Evolutionary conservation across 140 eudicot species (phyloP).

Genomic region (Ambrosia hybrid): DNA sequence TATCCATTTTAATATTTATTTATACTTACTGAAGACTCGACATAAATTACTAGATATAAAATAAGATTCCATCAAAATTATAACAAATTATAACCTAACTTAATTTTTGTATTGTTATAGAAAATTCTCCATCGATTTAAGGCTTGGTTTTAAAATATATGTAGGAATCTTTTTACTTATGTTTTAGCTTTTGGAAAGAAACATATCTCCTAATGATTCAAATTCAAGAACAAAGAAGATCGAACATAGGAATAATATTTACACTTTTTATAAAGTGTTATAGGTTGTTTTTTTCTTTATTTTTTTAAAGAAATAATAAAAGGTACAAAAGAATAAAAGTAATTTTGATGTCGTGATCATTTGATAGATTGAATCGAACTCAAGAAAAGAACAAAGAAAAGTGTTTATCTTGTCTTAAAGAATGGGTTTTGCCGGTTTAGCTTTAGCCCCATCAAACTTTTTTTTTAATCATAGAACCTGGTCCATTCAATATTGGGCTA

Average conservation of each 20-base stretch:
- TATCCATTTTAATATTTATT: too few relatives aligned
- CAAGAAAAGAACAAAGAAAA: conserved; percentile 38
- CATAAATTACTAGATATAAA: too few relatives aligned
- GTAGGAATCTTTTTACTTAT: conserved; percentile 31
- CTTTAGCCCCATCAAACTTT: too few relatives aligned
- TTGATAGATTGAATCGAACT: conserved; percentile 28
- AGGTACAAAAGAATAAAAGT: conserved; percentile 19
- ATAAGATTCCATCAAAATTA: too few relatives aligned
- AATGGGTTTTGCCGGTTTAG: background rate
- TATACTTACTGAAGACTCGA: too few relatives aligned
- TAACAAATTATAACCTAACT: too few relatives aligned
- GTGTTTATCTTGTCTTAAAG: conserved; percentile 24
- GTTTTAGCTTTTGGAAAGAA: conserved; percentile 25
- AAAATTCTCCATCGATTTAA: too few relatives aligned
- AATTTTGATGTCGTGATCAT: conserved; percentile 22
- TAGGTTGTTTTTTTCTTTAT: conserved; percentile 23
- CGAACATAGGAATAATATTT: conserved; percentile 40
- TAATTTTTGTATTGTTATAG: too few relatives aligned
- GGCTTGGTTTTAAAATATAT: background rate
- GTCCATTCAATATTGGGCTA: too few relatives aligned
- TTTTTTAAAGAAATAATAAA: conserved; percentile 21
- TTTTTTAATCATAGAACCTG: too few relatives aligned
- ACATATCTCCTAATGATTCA: conserved; percentile 28
- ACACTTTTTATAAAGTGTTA: conserved; percentile 32
- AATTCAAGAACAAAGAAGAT: conserved; percentile 38